Evolutionary conservation across 2,329 filamentous ascomycete genomes (phyloP).

Genomic region (Rhexocercosporidium sp.): DNA sequence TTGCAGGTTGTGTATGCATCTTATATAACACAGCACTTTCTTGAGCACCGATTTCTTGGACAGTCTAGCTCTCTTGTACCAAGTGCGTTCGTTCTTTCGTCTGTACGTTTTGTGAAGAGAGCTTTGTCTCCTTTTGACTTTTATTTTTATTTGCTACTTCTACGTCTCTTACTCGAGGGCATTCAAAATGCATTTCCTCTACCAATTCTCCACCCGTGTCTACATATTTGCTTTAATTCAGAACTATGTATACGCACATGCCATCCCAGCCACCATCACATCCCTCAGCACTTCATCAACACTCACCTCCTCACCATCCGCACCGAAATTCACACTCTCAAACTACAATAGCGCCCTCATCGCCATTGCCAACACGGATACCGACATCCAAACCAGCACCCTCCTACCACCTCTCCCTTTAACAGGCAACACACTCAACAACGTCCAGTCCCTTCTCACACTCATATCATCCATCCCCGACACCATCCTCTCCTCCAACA

Average conservation of each 20-base stretch:
- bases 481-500: conserved; percentile 5
- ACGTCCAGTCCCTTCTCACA: background rate
- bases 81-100: no score
- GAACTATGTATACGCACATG: background rate
- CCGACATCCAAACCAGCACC: background rate
- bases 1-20: no score
- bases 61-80: background rate
- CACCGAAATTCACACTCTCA: background rate
- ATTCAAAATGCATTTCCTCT: background rate
- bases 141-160: background rate
- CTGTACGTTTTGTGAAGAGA: background rate
- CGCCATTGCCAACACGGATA: background rate
- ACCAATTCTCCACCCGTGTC: background rate
- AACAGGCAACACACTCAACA: background rate
- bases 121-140: background rate
- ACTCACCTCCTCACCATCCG: background rate
- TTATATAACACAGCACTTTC: no score
- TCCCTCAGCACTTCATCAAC: background rate
- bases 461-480: conserved; percentile 10
- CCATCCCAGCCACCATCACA: background rate
- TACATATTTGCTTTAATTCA: background rate
- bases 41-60: background rate
- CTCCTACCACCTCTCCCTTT: conserved; percentile 8
- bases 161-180: background rate
- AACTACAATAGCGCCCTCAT: background rate